Evolutionary conservation across 2,329 filamentous ascomycete genomes (phyloP), one percentile per base, ranked within the genome.

Genomic region (Exophiala xenobiotica): DNA sequence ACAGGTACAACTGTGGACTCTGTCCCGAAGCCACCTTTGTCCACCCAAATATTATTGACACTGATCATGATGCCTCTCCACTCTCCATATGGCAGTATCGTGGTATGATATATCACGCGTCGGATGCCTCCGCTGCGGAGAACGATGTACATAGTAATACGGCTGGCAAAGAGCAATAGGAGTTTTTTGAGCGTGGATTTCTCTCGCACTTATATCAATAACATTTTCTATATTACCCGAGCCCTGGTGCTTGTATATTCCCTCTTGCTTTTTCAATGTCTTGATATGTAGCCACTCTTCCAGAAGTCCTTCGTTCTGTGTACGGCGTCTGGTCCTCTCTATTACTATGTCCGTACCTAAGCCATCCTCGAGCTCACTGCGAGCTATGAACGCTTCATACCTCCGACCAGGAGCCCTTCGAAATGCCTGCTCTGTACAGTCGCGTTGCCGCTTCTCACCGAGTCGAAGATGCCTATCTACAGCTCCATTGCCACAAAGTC

Each of bases 391-490:
- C 31, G 33, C 33, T 11, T 49, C 50, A 14, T 8, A 27, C 18
- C 20, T 35, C 22, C 41, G 40, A 35, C 14, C 47, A 37, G 26
- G 23, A 26, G 27, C 40, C 9, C 8, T 22, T 19, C 20, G 24
- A 22, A 37, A 45, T 18, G 24, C 40, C 22, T 29, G 12, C 16
- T 43, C 33, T 6, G 35, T 38, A 14, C 22, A 18, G n/a, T 16
- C 45, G 8, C 54, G 40, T 19, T 47, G 35, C 12, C 24, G 63
- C 64, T 52, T 65, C 61, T 48, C 56, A 60, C 41, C 66, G 64
- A 57, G 58, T 63, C 52, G 65, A 14, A 50, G 16, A 20, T 41
- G 44, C 18, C 11, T 37, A 19, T n/a, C 18, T 7, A 18, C 52
- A 14, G 5, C 9, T 26, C 27, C 14, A 18, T 11, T 20, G 12